Evolutionary conservation across 345 rosid species (phyloP), one percentile per base, ranked within the genome.

Genomic region (Murraya koenigii): DNA sequence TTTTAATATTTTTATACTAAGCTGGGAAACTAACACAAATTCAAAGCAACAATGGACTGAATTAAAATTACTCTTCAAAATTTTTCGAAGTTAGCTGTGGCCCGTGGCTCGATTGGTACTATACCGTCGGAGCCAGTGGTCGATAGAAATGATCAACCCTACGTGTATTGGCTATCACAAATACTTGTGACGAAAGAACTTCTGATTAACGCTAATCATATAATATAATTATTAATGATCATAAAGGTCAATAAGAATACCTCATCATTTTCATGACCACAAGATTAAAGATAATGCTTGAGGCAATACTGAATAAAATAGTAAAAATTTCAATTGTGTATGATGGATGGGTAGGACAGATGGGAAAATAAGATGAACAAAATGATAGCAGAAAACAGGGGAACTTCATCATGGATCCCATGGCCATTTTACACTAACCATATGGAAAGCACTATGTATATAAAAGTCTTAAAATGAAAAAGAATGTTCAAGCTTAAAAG

Each of bases 231-330:
- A 44, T 44, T 44, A 44, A 3, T 44, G 49, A 44, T 44, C 49
- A 13, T 44, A 44, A 3, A 6, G 66, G 23, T 25, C 44, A 54
- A 30, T 8, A 20, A 25, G 44, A 54, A 54, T 54, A n/a, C 23
- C 69, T 62, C 28, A 36, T 33, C 14, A 26, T 38, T 39, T 60
- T 60, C 10, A 26, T 30, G 2, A 32, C 69, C 60, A 26, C 77
- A 41, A 28, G 59, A 74, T 41, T 47, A 19, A 20, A 74, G 69
- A 74, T 74, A 74, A 74, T 11, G 60, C 58, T 74, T 61, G n/a
- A 60, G 15, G 36, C 38, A 44, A 41, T 22, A 11, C 39, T 39
- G 14, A 17, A 41, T 62, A 9, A n/a, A n/a, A n/a, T 74, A 41
- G 28, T 55, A 71, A 69, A 26, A 47, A 9, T 8, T 26, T 47